Evolutionary conservation across 2,329 filamentous ascomycete species (phyloP), one percentile per base, ranked within the genome.

Genomic region (Clarireedia homoeocarpa): DNA sequence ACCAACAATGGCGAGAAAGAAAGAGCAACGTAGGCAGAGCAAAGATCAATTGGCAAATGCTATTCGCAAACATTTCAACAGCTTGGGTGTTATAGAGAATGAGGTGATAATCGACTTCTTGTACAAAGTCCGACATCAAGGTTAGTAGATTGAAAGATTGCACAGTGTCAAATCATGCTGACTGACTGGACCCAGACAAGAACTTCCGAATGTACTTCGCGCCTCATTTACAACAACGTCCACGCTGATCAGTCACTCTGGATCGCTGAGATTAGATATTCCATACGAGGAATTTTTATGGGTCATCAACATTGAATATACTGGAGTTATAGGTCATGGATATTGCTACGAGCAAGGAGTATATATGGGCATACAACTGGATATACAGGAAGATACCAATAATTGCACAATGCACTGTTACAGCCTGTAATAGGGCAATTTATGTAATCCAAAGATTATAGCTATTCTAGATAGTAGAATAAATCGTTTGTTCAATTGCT

Each of bases 41-140:
- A 88, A 88, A 68, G 84, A 89, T 39, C 80, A 88, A 62, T 75
- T 95, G 54, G 86, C 86, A 7, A 77, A 83, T 62, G 78, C 82
- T 1, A 86, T 91, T 49, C 79, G 88, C 61, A 91, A 90, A 70
- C 88, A 94, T 71, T 94, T 94, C 74, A 94, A 94, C 68, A 83
- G 82, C 36, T 77, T 88, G 62, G 86, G 86, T 15, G 82, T 92
- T 42, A 85, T 84, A 61, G 89, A 95, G 74, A 90, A 85, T 67
- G 89, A 94, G 65, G 85, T 91, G 62, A 86, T 94, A 56, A 86
- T 91, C 56, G 86, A 69, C 39, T 70, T 70, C 49, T 52, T 70
- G 49, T 70, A 70, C 57, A 70, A 70, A 53, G 68, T 70, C 23
- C 67, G 65, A 39, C 68, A 64, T 61, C 69, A 70, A 62, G 67